These are phyloP conservation scores for Apiotrichum siamense DNA, from an alignment of 1,284 basidiomycete species.

Conservation along the genomic window DNA sequence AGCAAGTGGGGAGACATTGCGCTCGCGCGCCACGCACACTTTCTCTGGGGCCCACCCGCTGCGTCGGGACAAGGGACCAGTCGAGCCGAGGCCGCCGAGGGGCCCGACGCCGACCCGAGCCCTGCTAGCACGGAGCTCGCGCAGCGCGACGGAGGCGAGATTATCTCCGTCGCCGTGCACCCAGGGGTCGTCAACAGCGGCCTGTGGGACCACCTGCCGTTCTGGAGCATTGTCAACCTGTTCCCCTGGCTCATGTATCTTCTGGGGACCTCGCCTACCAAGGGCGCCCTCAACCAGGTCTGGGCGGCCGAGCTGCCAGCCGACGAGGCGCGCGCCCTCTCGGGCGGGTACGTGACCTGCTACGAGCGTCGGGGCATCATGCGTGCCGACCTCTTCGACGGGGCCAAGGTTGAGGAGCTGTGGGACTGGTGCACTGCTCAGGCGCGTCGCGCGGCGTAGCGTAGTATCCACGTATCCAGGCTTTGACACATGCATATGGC, in stretches of 20 bases:
- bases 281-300: conserved; percentile 45
- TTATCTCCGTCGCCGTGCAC: conserved; percentile 32
- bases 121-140: too few relatives aligned
- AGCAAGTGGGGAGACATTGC: conserved; percentile 52
- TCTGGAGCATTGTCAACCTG: not conserved
- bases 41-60: conserved; percentile 20
- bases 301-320: conserved; percentile 53
- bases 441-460: not conserved
- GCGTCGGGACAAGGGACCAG: too few relatives aligned
- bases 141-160: conserved; percentile 12
- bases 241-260: conserved; percentile 33
- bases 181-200: conserved; percentile 35
- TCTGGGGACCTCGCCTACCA: conserved; percentile 28
- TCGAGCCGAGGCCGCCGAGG: too few relatives aligned
- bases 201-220: conserved; percentile 21
- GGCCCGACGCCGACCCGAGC: too few relatives aligned
- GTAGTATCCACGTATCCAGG: too few relatives aligned
- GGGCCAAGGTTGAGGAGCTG: conserved; percentile 21
- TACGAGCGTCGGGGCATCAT: conserved; percentile 29
- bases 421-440: conserved; percentile 40
- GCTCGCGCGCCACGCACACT: conserved; percentile 26
- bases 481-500: too few relatives aligned
- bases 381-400: conserved; percentile 31
- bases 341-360: conserved; percentile 41
- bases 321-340: conserved; percentile 26